phyloP scores from a whole-genome alignment of 2,329 filamentous ascomycete species.

The Harringtonia lauricola region DNA sequence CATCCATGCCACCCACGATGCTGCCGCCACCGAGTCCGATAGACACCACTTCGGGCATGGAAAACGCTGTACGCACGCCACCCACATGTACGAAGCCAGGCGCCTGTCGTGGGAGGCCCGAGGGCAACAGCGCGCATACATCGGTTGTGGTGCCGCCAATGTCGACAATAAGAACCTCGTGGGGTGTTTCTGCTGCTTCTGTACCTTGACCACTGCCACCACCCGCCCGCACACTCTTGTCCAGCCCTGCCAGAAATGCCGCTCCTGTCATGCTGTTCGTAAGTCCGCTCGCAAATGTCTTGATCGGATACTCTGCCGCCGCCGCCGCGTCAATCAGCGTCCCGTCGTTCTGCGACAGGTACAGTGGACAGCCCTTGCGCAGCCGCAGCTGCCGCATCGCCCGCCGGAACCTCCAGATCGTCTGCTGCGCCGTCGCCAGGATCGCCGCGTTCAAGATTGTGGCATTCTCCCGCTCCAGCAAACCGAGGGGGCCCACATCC shows the following conservation, averaged over 20 bases:
- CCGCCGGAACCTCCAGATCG: constrained; percentile 42
- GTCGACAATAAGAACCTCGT: constrained; percentile 45
- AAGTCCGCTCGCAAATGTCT: constrained; percentile 50
- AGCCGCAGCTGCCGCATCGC: constrained; percentile 38
- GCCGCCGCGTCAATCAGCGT: constrained; percentile 42
- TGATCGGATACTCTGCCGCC: constrained; percentile 46
- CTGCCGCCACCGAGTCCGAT: constrained; percentile 48
- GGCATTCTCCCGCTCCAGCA: constrained; percentile 54
- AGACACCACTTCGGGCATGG: constrained; percentile 44
- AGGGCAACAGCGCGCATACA: constrained; percentile 47
- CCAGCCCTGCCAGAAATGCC: constrained; percentile 39
- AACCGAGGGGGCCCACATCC: constrained; percentile 38
- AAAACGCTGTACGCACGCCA: constrained; percentile 51
- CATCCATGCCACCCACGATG: too few relatives aligned
- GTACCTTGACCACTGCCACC: not conserved
- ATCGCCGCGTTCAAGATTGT: constrained; percentile 54
- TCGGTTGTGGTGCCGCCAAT: constrained; percentile 58
- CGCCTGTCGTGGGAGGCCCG: constrained; percentile 52
- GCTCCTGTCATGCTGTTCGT: constrained; percentile 54
- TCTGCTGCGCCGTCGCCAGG: constrained; percentile 42
- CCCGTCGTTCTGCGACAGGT: constrained; percentile 53
- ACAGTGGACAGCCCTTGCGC: constrained; percentile 42
- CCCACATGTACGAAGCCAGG: constrained; percentile 50
- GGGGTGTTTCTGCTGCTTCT: constrained; percentile 13
- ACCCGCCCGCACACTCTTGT: constrained; percentile 19